Percentiles rank a stretch among this genome's conserved stretches.
These are phyloP conservation scores for Paraphaeosphaeria minitans DNA, from an alignment of 2,329 filamentous ascomycete species.

Conservation along the genomic window DNA sequence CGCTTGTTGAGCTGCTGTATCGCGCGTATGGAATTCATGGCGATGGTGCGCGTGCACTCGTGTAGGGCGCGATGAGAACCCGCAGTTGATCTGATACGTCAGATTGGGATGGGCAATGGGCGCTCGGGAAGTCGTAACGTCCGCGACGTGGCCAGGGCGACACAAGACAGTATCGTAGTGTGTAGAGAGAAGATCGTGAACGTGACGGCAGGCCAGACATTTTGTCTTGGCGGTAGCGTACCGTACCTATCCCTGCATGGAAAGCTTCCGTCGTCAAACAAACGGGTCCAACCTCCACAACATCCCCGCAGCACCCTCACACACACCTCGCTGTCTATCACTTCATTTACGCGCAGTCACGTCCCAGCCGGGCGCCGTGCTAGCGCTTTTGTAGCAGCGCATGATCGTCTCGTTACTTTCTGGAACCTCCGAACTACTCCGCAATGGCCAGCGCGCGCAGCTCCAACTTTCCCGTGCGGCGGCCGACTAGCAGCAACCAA, in stretches of 20 bases:
- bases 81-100: background rate
- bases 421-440: conserved; percentile 23
- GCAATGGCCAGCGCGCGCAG: conserved; percentile 43
- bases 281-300: conserved; percentile 27
- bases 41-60: conserved; percentile 22
- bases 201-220: conserved; percentile 26
- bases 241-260: conserved; percentile 39
- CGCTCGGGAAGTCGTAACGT: background rate
- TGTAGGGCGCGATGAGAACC: background rate
- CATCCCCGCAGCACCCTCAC: conserved; percentile 25
- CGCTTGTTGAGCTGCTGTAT: conserved; percentile 93
- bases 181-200: background rate
- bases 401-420: background rate
- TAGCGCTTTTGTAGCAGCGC: background rate
- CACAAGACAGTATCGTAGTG: background rate
- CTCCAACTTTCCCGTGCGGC: conserved; percentile 38
- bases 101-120: conserved; percentile 1
- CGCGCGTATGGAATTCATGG: conserved; percentile 92
- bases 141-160: background rate
- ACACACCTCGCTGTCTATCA: conserved; percentile 17
- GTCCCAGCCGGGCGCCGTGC: background rate
- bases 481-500: conserved; percentile 62
- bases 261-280: conserved; percentile 31
- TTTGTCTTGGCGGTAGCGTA: conserved; percentile 36
- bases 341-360: background rate